A percentile compares a stretch with the other conserved stretches of the same genome.
Conservation (phyloP, 75 land plant genomes). For the Sequoia sempervirens region DNA sequence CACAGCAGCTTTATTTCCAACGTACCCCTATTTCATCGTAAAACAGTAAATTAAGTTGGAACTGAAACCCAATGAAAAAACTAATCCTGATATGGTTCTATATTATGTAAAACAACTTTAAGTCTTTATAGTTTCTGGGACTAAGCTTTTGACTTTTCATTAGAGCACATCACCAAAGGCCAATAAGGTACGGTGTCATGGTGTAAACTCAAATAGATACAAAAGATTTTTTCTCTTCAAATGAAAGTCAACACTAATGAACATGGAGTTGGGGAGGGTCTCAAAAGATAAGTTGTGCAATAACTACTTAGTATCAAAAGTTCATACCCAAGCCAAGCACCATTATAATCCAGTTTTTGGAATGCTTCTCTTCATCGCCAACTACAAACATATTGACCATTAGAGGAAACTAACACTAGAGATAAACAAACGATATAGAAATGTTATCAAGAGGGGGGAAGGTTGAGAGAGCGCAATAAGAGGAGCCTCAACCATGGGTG, state of each 20-base stretch:
- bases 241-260: not conserved
- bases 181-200: not conserved
- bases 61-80: not conserved
- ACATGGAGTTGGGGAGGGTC: not conserved
- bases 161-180: not conserved
- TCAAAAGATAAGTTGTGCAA: not conserved
- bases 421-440: not conserved
- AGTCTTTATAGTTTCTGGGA: not conserved
- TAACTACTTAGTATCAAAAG: not conserved
- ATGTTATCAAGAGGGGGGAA: not conserved
- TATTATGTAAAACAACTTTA: not conserved
- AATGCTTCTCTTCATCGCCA: not conserved
- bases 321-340: not conserved
- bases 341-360: not conserved
- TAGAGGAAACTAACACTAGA: not conserved
- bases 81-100: not conserved
- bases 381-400: not conserved
- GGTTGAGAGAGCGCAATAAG: not conserved
- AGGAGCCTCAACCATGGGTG: not conserved
- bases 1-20: conserved; percentile 98
- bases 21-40: conserved; percentile 68
- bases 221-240: not conserved
- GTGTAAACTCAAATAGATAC: not conserved
- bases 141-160: not conserved
- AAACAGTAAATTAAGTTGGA: conserved; percentile 4